phyloP scores from a whole-genome alignment of 768 basidiomycete genomes.

The Calvatia gigantea region DNA sequence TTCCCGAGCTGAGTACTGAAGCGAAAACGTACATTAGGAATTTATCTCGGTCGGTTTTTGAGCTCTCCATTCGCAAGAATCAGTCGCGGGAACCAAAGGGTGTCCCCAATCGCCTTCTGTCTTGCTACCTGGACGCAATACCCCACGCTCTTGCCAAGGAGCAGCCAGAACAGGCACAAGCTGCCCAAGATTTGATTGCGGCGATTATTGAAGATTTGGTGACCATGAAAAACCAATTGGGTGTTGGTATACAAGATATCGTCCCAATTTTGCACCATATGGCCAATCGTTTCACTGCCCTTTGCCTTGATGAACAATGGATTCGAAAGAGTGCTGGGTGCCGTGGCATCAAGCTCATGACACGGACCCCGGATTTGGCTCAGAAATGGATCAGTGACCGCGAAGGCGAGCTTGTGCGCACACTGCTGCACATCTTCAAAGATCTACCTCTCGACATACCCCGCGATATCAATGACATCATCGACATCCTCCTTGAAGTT shows the following conservation, averaged over 20 bases:
- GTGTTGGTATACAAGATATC: conserved; percentile 51
- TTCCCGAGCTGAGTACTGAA: conserved; percentile 63
- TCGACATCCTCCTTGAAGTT: conserved; percentile 69
- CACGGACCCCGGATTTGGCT: conserved; percentile 65
- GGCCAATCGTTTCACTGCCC: conserved; percentile 74
- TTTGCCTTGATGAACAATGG: conserved; percentile 94
- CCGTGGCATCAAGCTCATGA: conserved; percentile 78
- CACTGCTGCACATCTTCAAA: conserved; percentile 87
- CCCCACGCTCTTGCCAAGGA: conserved; percentile 73
- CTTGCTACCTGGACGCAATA: conserved; percentile 77
- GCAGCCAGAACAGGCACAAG: conserved; percentile 53
- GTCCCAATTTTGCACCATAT: conserved; percentile 75
- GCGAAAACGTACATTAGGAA: conserved; percentile 70
- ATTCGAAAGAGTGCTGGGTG: conserved; percentile 86
- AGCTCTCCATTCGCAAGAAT: conserved; percentile 64
- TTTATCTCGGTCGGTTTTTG: conserved; percentile 69
- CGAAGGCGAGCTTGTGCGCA: conserved; percentile 87
- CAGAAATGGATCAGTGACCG: conserved; percentile 80
- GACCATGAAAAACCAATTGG: conserved; percentile 42
- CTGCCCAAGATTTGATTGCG: conserved; percentile 57
- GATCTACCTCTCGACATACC: conserved; percentile 92
- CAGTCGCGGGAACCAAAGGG: conserved; percentile 54
- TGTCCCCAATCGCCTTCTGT: conserved; percentile 54
- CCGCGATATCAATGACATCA: conserved; percentile 72
- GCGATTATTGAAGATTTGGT: conserved; percentile 68